phyloP scores from a whole-genome alignment of 345 rosid species.

The Aethionema arabicum region DNA sequence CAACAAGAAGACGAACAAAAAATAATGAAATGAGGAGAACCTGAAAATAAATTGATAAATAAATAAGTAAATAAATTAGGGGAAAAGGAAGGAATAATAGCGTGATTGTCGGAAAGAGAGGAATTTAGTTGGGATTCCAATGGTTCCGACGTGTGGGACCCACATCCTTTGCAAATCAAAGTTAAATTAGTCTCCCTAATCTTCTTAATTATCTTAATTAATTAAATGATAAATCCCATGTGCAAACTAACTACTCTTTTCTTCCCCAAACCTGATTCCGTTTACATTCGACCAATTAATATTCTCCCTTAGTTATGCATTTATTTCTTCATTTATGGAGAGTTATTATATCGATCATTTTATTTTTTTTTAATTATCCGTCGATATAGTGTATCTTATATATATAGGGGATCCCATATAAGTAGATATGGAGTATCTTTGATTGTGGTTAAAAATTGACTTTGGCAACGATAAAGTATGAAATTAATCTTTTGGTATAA shows the following conservation, averaged over 20 bases:
- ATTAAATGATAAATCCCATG: no score
- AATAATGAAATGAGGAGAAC: not conserved
- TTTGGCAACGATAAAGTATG: no score
- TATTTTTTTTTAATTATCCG: no score
- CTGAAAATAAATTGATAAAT: not conserved
- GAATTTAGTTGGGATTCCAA: constrained; percentile 19
- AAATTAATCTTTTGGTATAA: no score
- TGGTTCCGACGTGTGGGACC: constrained; percentile 28
- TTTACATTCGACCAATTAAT: constrained; percentile 17
- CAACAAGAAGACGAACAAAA: not conserved
- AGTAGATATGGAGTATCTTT: no score
- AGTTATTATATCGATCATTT: no score
- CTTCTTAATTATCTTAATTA: constrained; percentile 14
- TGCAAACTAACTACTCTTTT: constrained; percentile 20
- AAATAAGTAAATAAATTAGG: not conserved
- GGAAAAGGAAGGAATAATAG: constrained; percentile 8
- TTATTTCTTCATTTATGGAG: not conserved
- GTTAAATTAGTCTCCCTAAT: constrained; percentile 2
- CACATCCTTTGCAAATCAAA: constrained; percentile 4
- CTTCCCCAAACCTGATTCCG: constrained; percentile 29
- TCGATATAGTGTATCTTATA: no score
- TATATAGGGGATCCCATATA: no score
- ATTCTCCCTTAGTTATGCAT: constrained; percentile 4
- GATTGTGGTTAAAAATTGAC: no score
- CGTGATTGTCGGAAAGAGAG: constrained; percentile 32